Evolutionary conservation across 116 monocot genomes (phyloP).

Genomic region (Zostera marina): DNA sequence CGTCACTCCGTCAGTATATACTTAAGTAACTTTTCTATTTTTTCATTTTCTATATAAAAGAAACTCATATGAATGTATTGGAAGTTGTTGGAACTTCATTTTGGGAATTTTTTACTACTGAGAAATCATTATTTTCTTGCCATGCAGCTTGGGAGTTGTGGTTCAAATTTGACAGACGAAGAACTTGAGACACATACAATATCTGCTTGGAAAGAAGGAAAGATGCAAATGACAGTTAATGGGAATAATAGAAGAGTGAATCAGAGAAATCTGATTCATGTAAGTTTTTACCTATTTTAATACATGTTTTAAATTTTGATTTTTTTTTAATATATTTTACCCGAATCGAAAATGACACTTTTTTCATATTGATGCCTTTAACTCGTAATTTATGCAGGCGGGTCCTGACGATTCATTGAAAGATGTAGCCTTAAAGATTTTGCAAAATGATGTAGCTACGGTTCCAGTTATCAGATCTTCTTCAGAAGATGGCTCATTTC

Average conservation of each 20-base stretch:
- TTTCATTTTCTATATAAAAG: too few species aligned
- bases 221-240: constrained; percentile 35
- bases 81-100: too few species aligned
- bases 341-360: neutral
- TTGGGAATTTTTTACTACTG: too few species aligned
- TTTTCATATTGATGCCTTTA: neutral
- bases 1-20: too few species aligned
- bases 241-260: constrained; percentile 33
- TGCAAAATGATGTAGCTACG: constrained; percentile 64
- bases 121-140: neutral
- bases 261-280: constrained; percentile 45
- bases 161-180: constrained; percentile 84
- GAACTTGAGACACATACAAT: constrained; percentile 97
- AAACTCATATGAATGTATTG: too few species aligned
- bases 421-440: constrained; percentile 71
- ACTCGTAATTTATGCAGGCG: constrained; percentile 27
- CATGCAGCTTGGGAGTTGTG: constrained; percentile 85
- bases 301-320: neutral
- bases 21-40: too few species aligned
- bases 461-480: constrained; percentile 73
- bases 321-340: neutral
- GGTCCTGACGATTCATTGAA: constrained; percentile 77
- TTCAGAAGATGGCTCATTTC: constrained; percentile 71
- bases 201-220: constrained; percentile 96
- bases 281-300: constrained; percentile 10